These are phyloP conservation scores for Wickerhamiella lipophila DNA, from an alignment of 805 yeast genomes.

Conservation along the genomic window DNA sequence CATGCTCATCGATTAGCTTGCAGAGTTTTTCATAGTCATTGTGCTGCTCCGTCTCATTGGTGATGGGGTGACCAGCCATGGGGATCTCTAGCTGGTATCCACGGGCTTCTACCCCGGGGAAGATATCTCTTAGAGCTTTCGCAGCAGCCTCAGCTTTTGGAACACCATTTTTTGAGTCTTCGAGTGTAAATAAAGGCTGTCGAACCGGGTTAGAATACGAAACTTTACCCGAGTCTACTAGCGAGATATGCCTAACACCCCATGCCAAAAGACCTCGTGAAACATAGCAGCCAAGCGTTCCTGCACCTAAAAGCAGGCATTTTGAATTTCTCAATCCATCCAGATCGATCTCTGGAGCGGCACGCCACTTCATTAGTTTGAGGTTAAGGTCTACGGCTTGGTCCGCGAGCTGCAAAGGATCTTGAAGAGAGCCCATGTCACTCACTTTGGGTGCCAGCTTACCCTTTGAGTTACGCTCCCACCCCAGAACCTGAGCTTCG, in stretches of 20 bases:
- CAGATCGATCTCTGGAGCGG: constrained; percentile 69
- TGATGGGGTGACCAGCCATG: constrained; percentile 87
- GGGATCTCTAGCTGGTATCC: constrained; percentile 72
- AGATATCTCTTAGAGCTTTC: constrained; percentile 51
- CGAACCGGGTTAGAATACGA: constrained; percentile 93
- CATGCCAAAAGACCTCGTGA: constrained; percentile 79
- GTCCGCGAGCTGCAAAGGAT: constrained; percentile 70
- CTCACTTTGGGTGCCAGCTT: constrained; percentile 72
- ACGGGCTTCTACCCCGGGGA: constrained; percentile 56
- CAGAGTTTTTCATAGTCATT: constrained; percentile 42
- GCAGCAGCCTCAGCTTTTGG: constrained; percentile 74
- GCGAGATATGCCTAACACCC: constrained; percentile 80
- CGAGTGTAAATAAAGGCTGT: constrained; percentile 72
- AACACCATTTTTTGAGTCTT: constrained; percentile 71
- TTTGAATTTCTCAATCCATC: constrained; percentile 47
- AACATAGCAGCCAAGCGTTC: constrained; percentile 89
- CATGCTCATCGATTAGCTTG: constrained; percentile 50
- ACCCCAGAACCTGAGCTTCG: constrained; percentile 49
- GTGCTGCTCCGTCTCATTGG: constrained; percentile 39
- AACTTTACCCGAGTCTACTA: constrained; percentile 80
- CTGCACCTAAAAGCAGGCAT: constrained; percentile 82
- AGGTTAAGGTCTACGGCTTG: constrained; percentile 88
- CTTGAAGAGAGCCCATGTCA: constrained; percentile 65
- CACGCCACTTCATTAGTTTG: constrained; percentile 92
- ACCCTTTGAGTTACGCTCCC: constrained; percentile 71